Conservation (phyloP, 2,329 filamentous ascomycete genomes). For the Fusarium sp. region DNA sequence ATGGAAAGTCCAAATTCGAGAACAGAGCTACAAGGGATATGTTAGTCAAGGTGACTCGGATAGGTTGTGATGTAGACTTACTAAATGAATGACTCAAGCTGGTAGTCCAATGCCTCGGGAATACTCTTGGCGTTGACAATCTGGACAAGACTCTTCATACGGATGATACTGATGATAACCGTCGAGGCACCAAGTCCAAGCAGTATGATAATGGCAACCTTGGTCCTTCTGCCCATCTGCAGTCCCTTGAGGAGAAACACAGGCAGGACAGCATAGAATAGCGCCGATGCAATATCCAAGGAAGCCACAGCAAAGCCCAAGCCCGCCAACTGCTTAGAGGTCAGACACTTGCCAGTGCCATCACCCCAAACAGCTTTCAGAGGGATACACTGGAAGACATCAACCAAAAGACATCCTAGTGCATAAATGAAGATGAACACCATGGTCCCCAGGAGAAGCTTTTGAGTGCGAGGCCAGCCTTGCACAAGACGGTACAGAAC, state of each 20-base stretch:
- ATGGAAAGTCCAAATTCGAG: constrained; percentile 8
- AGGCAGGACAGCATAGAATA: constrained; percentile 3
- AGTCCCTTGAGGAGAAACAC: constrained; percentile 1
- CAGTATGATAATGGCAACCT: constrained; percentile 1
- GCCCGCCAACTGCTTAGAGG: not conserved
- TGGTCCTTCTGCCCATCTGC: constrained; percentile 7
- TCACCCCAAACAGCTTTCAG: constrained; percentile 10
- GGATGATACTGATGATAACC: constrained; percentile 3
- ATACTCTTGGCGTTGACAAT: not conserved
- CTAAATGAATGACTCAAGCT: constrained; percentile 10
- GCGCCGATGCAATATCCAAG: constrained; percentile 1
- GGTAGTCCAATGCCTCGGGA: not conserved
- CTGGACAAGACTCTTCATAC: constrained; percentile 1
- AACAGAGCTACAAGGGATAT: not conserved
- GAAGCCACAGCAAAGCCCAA: constrained; percentile 1
- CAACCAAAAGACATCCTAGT: not conserved
- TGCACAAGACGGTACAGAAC: constrained; percentile 6
- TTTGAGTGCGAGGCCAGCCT: constrained; percentile 7
- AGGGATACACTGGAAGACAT: constrained; percentile 8
- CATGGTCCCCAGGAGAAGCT: not conserved
- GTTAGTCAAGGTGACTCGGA: not conserved
- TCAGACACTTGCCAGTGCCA: not conserved
- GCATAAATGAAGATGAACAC: constrained; percentile 1
- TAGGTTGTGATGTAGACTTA: not conserved
- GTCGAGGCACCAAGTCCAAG: constrained; percentile 1